Percentiles rank a stretch among this genome's conserved stretches.
Evolutionary conservation across 2,329 filamentous ascomycete species (phyloP).

Genomic region (Paecilomyces variotii): DNA sequence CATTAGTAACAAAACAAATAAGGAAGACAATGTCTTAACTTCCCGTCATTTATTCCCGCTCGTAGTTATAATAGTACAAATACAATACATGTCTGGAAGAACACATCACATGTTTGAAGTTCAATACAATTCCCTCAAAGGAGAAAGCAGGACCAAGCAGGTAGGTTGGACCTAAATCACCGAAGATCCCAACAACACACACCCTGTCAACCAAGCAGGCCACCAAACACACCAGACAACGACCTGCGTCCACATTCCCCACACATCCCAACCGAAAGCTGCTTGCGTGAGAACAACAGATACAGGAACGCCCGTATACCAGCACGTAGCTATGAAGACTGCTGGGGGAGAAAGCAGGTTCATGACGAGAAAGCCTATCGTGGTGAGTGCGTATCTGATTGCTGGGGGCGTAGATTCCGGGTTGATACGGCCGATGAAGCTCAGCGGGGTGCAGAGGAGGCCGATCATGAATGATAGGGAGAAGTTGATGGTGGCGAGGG

Average conservation of each 20-base stretch:
- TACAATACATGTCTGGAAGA: background rate
- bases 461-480: conserved; percentile 80
- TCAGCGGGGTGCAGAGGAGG: conserved; percentile 66
- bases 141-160: background rate
- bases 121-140: background rate
- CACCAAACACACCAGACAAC: conserved; percentile 95
- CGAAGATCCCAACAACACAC: conserved; percentile 26
- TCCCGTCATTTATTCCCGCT: background rate
- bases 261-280: conserved; percentile 81
- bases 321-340: conserved; percentile 43
- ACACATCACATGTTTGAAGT: no score
- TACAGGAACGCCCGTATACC: conserved; percentile 43
- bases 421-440: conserved; percentile 49
- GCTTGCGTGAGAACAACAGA: conserved; percentile 59
- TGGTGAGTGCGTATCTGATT: conserved; percentile 14
- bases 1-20: background rate
- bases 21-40: background rate
- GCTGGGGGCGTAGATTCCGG: conserved; percentile 1
- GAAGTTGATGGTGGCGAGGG: conserved; percentile 93
- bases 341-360: conserved; percentile 54
- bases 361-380: conserved; percentile 45
- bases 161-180: conserved; percentile 15
- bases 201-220: conserved; percentile 73
- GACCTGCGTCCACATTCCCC: conserved; percentile 81
- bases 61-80: background rate